Conservation (phyloP, 192 early-diverging fungal genomes). For the Linnemannia hyalina region DNA sequence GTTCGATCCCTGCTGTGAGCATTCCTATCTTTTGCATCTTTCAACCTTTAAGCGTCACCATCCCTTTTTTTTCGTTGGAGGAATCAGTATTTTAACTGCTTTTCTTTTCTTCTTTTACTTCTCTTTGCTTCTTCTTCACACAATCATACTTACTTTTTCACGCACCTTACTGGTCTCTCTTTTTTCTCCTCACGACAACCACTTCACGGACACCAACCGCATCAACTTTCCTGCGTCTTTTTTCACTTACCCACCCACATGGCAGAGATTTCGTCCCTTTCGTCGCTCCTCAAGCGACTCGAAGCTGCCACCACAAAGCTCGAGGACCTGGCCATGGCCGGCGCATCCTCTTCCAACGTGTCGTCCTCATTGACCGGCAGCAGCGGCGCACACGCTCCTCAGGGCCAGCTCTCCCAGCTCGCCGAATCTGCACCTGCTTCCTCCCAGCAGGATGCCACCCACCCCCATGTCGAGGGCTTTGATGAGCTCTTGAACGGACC, state of each 20-base stretch:
- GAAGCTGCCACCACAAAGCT: constrained; percentile 93
- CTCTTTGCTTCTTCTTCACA: not conserved
- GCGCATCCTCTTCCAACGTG: constrained; percentile 60
- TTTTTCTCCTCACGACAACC: not conserved
- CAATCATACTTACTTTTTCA: not conserved
- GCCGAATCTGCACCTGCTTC: constrained; percentile 50
- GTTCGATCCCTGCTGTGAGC: constrained; percentile 74
- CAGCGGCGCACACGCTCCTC: constrained; percentile 47
- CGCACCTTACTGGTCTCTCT: not conserved
- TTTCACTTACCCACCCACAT: constrained; percentile 15
- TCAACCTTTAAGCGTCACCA: not conserved
- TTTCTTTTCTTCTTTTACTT: not conserved
- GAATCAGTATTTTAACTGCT: too few relatives aligned
- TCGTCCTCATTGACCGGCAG: constrained; percentile 53
- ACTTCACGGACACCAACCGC: not conserved
- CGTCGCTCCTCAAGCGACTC: constrained; percentile 87
- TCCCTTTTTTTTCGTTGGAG: not conserved
- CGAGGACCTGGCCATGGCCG: constrained; percentile 82
- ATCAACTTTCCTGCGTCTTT: not conserved
- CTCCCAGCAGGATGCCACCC: constrained; percentile 41
- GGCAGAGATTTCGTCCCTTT: constrained; percentile 71
- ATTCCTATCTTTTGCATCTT: not conserved
- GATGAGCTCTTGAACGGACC: constrained; percentile 63
- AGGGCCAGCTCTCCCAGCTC: constrained; percentile 52
- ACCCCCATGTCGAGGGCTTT: constrained; percentile 66